Evolutionary conservation across 331 rosid genomes (phyloP), one percentile per base, ranked within the genome.

Genomic region (Erythrophleum ivorense): DNA sequence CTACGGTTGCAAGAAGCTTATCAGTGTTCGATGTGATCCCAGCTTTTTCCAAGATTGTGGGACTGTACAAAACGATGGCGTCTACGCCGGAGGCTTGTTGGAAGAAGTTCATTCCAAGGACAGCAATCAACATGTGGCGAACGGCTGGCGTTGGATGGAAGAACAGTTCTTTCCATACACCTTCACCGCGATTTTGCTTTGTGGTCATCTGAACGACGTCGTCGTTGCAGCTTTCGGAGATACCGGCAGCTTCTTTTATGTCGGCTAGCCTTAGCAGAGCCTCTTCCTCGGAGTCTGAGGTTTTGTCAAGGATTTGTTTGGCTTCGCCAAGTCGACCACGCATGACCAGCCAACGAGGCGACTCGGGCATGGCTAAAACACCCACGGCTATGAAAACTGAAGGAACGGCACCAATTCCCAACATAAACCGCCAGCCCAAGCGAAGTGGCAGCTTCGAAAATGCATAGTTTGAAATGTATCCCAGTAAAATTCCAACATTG

Each of bases 341-440:
- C 95, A 92, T 89, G 5, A 95, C 91, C 0, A 95, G 94, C 98
- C 98, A 95, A 0, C 97, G 86, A 0, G 98, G 97, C 0, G 97
- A 93, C 60, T 93, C 98, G 0, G 97, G 97, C 97, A 95, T 93
- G 60, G 86, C 86, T 52, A 95, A 14, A 9, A 87, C 93, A 3
- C 88, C 92, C 0, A 88, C 0, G 2, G 79, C 86, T 5, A 95
- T 63, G 40, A 88, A 1, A 0, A 87, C 60, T 0, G 98, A 85
- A 0, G 97, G 97, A 19, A 95, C 0, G 2, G 91, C 89, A 0
- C 95, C 97, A 0, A 91, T 11, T 53, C 97, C 98, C 0, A 95
- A 90, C 98, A 95, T 95, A 55, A 93, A 19, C 5, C 98, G 87
- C 98, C 98, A 95, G 0, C 95, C 90, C 41, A 91, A 1, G 11